Base-by-base conservation (phyloP, 2,329 filamentous ascomycete genomes). In the Dothistroma septosporum region DNA sequence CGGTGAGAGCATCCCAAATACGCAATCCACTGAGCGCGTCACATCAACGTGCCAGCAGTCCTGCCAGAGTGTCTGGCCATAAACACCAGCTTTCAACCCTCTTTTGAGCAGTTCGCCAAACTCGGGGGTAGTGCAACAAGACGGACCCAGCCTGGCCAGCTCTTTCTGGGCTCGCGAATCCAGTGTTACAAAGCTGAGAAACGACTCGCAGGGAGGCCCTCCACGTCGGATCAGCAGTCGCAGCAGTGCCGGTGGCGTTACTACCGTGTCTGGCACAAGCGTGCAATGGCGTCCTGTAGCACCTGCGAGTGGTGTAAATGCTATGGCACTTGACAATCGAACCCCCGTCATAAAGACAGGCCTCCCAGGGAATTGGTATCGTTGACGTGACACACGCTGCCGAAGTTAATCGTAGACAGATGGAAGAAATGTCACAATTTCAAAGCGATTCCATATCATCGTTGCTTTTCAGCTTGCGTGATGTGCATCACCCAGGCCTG, bases 341-440 rank as follows among this genome's bases (percentile, higher is more conserved):
- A 21, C 22, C 35, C 55, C 55, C 9, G 28, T 21, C 12, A 61
- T 61, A 11, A 53, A 22, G 21, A 33, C 55, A 12, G 55, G 60
- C 7, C 12, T 61, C 33, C 52, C 37, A 24, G 32, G 33, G 5
- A 44, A 55, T 24, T 61, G 60, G 60, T 56, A 59, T 53, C 19
- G 21, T 22, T 52, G 31, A 52, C 21, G 14, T 19, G 11, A 24
- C 47, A 44, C 16, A 37, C 7, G n/a, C 24, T 16, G 14, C 9
- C n/a, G 6, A 11, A 19, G 32, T 11, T 0, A 21, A 24, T 4
- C 33, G 31, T 10, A 56, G 22, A 6, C 22, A 21, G n/a, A 48
- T 48, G 33, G 24, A 9, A 22, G 37, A 10, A 19, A 32, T 19
- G 22, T 4, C 4, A 49, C 22, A 14, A 24, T 22, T 33, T 57